Evolutionary conservation across 2,329 filamentous ascomycete species (phyloP), one percentile per base, ranked within the genome.

Genomic region (Aspergillus niger): DNA sequence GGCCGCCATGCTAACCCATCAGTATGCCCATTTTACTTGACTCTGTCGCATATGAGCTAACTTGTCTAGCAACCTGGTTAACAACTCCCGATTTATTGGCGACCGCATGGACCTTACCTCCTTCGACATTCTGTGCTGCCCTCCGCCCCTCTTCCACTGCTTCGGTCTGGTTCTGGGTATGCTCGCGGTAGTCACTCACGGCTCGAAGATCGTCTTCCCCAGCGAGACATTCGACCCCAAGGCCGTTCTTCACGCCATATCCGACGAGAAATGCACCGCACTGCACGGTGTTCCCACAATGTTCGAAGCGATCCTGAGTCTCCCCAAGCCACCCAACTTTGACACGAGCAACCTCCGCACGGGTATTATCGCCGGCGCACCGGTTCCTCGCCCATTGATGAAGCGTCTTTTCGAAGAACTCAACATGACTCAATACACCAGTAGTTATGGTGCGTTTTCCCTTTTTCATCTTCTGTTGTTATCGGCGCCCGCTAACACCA

Each of bases 101-200:
- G 89, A 91, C 74, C 85, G 89, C 47, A 90, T 92, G 88, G 82
- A 85, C 5, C 81, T 94, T 15, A 87, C 85, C 0, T 77, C 84
- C 2, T 79, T 81, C 49, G 90, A 93, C 70, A 80, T 88, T 7
- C 81, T 95, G 10, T 94, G 91, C 79, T 95, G 91, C 73, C 91
- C 91, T 3, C 91, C 91, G 0, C 91, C 91, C 0, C 82, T 95
- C 3, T 95, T 95, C 80, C 91, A 95, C 79, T 94, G 90, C 79
- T 94, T 94, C 71, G 91, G 91, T 1, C 84, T 94, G 7, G 90
- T 93, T 1, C 84, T 92, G 3, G 91, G 91, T 8, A 81, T 93
- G 48, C 83, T 93, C 58, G 87, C 89, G 1, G 82, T 86, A 47
- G 77, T 92, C 55, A 92, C 89, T 0, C 90, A 93, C 72, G 90